These are phyloP conservation scores for Mycena filopes DNA, from an alignment of 768 basidiomycete species.

Conservation along the genomic window DNA sequence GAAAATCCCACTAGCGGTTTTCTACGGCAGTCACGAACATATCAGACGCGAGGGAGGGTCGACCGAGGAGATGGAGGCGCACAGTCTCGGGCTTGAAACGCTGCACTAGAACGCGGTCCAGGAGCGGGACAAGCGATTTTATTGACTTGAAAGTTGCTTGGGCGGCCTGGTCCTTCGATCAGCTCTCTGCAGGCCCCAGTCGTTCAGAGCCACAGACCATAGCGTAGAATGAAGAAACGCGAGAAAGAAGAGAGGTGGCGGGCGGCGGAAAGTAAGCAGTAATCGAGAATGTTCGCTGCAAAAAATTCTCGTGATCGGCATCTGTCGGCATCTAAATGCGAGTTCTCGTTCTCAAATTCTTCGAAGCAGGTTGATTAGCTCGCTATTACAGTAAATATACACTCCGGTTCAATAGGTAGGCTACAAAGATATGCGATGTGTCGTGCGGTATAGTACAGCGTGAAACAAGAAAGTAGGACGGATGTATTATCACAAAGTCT, in stretches of 20 bases:
- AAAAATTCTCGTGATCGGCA: conserved; percentile 15
- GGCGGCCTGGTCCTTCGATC: conserved; percentile 62
- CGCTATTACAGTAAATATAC: conserved; percentile 14
- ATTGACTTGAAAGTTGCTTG: conserved; percentile 97
- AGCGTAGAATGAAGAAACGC: conserved; percentile 6
- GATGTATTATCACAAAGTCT: conserved; percentile 79
- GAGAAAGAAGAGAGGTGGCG: conserved; percentile 9
- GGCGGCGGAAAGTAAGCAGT: conserved; percentile 15
- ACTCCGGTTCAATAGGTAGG: conserved; percentile 7
- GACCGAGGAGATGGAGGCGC: conserved; percentile 38
- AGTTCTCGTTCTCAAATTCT: too few relatives aligned
- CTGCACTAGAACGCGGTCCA: conserved; percentile 97
- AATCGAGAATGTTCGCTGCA: conserved; percentile 24
- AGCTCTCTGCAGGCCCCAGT: neutral
- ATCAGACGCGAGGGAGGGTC: neutral
- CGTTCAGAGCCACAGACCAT: conserved; percentile 12
- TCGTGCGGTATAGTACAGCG: conserved; percentile 13
- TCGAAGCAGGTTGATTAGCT: neutral
- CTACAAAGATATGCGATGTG: conserved; percentile 11
- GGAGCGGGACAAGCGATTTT: conserved; percentile 87
- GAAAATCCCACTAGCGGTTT: conserved; percentile 98
- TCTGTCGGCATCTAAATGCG: too few relatives aligned
- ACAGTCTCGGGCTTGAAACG: conserved; percentile 97
- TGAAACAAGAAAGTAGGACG: neutral
- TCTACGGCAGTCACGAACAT: conserved; percentile 56